A percentile compares a stretch with the other conserved stretches of the same genome.
Evolutionary conservation across 495 filamentous ascomycete species (phyloP).

Genomic region (Penicillium turbatum): DNA sequence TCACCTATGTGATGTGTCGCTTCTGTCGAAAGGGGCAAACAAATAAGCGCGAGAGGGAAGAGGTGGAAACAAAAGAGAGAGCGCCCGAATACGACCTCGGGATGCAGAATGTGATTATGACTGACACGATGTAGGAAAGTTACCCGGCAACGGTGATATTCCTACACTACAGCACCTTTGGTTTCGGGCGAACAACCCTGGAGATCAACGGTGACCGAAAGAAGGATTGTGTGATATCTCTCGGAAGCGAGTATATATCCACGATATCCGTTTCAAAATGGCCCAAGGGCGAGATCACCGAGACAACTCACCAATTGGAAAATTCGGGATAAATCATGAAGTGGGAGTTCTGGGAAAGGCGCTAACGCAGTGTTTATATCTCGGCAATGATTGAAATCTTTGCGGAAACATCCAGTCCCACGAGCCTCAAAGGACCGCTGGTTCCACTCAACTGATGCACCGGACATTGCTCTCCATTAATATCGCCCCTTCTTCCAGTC

Average conservation of each 20-base stretch:
- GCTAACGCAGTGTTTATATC: conserved; percentile 5
- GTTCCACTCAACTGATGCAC: conserved; percentile 33
- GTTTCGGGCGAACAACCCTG: conserved; percentile 6
- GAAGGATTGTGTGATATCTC: not conserved
- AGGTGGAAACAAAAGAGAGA: not conserved
- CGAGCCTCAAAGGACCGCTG: conserved; percentile 20
- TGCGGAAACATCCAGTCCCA: conserved; percentile 1
- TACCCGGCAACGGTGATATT: conserved; percentile 1
- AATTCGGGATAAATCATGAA: not conserved
- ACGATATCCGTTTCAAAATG: conserved; percentile 1
- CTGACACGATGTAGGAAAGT: no score
- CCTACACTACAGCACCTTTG: not conserved
- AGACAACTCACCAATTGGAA: conserved; percentile 2
- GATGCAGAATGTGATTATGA: not conserved
- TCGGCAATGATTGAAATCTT: conserved; percentile 6
- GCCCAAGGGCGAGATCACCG: conserved; percentile 1
- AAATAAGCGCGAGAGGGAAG: not conserved
- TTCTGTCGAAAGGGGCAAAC: not conserved
- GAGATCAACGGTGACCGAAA: not conserved
- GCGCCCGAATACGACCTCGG: not conserved
- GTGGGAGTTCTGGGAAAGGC: not conserved
- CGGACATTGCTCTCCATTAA: conserved; percentile 18
- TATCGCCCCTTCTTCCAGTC: not conserved
- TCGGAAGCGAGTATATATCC: conserved; percentile 1
- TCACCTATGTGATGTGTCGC: not conserved